phyloP scores from a whole-genome alignment of 176 grass and related monocot genomes.

The Aegilops sharonensis region DNA sequence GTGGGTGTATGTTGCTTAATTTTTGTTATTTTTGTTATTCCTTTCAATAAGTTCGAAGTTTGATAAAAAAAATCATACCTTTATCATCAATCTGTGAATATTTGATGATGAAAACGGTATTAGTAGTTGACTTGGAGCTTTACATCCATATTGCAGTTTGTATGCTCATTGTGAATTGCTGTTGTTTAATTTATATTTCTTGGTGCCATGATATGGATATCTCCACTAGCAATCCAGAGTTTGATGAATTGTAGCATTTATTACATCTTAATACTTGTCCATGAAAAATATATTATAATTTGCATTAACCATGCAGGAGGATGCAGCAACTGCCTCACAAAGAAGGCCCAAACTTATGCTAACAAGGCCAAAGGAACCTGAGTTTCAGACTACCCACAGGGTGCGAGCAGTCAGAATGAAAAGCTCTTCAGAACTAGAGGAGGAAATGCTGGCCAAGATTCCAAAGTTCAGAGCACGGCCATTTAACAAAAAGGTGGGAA shows the following conservation, averaged over 20 bases:
- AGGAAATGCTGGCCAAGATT: constrained; percentile 93
- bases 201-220: not conserved
- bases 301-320: constrained; percentile 50
- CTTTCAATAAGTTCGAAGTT: not conserved
- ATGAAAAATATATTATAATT: not conserved
- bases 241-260: not conserved
- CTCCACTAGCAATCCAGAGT: not conserved
- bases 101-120: not conserved
- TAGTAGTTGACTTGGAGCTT: too few relatives aligned
- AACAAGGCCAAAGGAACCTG: constrained; percentile 91
- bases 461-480: constrained; percentile 97
- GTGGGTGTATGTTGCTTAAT: too few relatives aligned
- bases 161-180: too few relatives aligned
- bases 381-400: constrained; percentile 76
- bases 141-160: too few relatives aligned
- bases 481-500: constrained; percentile 80
- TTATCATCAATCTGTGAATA: not conserved
- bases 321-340: constrained; percentile 41
- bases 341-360: constrained; percentile 69
- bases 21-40: too few relatives aligned
- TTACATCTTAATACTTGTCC: constrained; percentile 4
- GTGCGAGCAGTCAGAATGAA: constrained; percentile 79
- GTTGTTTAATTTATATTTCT: not conserved
- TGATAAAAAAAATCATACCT: not conserved
- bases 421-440: constrained; percentile 80